Base-by-base conservation (phyloP, 345 rosid genomes). In the Populus nigra region DNA sequence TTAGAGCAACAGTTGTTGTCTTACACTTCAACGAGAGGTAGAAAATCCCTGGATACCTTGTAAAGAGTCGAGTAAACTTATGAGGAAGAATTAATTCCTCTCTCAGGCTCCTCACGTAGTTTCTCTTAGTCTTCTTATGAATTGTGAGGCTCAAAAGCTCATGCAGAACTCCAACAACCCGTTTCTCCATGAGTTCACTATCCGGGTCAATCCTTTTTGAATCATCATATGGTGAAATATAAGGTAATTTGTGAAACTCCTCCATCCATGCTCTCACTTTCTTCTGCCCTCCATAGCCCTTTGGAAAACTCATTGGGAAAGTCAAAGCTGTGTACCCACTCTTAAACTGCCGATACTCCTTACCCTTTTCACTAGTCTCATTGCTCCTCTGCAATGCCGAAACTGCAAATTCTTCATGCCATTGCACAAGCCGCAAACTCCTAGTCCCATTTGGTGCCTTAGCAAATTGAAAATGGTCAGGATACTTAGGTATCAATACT, bases 191-290 rank as follows among this genome's bases (percentile, higher is more conserved):
- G 55, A 96, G 94, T 65, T 96, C 94, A 12, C 97, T 96, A 7
- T 85, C 82, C 0, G 94, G 93, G 50, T 96, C 98, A 15, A 96
- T 88, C 63, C 83, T 86, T 78, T 90, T 81, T 2, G 93, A 76
- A 73, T 93, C 97, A 73, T 93, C 99, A 25, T 96, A 96, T 0
- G 98, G 98, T 16, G 99, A 96, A 71, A 96, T 85, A 82, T 93
- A 96, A 1, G 99, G 98, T 73, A 96, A 87, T 79, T 92, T 96
- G 75, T 93, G 97, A 84, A 93, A 96, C 86, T 93, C 97, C 23
- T 93, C 98, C 99, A 96, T 93, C 98, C 99, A 96, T 25, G 89
- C 94, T 59, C 79, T 88, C 20, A 96, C 99, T 87, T 92, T 96
- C 85, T 86, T 96, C 82, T 96, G 99, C 43, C 83, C 92, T 72